These are phyloP conservation scores for Tulasnella sp. DNA, from an alignment of 768 basidiomycete species.

Conservation along the genomic window DNA sequence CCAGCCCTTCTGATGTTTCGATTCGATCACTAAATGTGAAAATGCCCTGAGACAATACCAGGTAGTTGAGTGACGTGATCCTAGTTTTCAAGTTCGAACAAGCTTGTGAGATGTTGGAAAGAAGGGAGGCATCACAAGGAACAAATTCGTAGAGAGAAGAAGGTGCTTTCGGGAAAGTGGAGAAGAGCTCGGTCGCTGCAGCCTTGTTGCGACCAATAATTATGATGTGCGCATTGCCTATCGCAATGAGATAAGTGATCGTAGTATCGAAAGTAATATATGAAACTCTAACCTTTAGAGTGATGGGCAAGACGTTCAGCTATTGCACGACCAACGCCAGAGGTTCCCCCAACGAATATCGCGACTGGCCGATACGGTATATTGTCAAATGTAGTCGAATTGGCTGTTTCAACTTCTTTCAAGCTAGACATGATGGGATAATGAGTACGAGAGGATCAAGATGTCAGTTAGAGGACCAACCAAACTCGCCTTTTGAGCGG, in stretches of 20 bases:
- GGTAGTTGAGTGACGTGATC: conserved; percentile 16
- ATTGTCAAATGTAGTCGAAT: no score
- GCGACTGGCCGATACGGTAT: conserved; percentile 13
- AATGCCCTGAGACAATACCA: conserved; percentile 11
- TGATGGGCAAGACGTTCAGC: conserved; percentile 9
- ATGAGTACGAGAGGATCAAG: no score
- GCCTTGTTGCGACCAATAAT: conserved; percentile 18
- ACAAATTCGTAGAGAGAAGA: conserved; percentile 24
- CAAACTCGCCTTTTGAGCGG: no score
- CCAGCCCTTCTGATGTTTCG: conserved; percentile 17
- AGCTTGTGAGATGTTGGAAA: conserved; percentile 17
- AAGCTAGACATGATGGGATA: no score
- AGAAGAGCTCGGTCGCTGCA: conserved; percentile 17
- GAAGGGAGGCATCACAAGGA: conserved; percentile 20
- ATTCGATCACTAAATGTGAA: conserved; percentile 5
- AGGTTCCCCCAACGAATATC: conserved; percentile 16
- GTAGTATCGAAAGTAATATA: not conserved
- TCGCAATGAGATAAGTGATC: not conserved
- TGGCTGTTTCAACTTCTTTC: no score
- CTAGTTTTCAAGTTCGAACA: conserved; percentile 2
- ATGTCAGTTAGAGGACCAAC: no score
- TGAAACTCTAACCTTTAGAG: not conserved
- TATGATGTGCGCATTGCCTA: conserved; percentile 18
- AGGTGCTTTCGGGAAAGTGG: conserved; percentile 13
- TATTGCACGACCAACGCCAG: conserved; percentile 11